Conservation (phyloP, 768 basidiomycete genomes). For the Leccinum disarticulatum region DNA sequence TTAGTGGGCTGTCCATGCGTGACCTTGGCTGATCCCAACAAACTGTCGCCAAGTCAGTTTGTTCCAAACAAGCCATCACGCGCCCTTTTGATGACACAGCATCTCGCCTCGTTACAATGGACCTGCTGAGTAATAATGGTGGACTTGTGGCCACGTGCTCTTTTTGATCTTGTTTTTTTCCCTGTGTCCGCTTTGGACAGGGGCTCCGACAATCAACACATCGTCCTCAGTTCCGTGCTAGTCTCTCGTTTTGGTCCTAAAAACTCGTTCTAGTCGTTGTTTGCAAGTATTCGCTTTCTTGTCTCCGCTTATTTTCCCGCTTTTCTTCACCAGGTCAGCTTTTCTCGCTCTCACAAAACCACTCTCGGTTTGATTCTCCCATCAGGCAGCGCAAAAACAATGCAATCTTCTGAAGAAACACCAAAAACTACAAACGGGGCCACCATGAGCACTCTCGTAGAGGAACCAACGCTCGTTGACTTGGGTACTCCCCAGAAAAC, state of each 20-base stretch:
- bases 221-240: conserved; percentile 18
- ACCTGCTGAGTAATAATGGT: conserved; percentile 22
- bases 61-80: too few relatives aligned
- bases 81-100: too few relatives aligned
- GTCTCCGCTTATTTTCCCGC: background rate
- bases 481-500: conserved; percentile 26
- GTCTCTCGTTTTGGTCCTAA: conserved; percentile 13
- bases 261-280: conserved; percentile 18
- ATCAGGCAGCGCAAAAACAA: conserved; percentile 34
- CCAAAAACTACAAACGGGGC: conserved; percentile 20
- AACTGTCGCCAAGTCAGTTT: too few relatives aligned
- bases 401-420: conserved; percentile 25
- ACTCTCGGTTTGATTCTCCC: conserved; percentile 25
- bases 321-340: conserved; percentile 16
- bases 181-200: conserved; percentile 36
- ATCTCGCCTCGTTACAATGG: too few relatives aligned
- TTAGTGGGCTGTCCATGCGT: too few relatives aligned
- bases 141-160: conserved; percentile 30
- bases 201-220: conserved; percentile 39
- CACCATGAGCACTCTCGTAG: conserved; percentile 5
- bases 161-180: conserved; percentile 37
- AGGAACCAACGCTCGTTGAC: conserved; percentile 30
- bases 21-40: too few relatives aligned
- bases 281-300: conserved; percentile 4
- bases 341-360: background rate